Evolutionary conservation across 148 eudicot species (phyloP).

Genomic region (Cornus suecica): DNA sequence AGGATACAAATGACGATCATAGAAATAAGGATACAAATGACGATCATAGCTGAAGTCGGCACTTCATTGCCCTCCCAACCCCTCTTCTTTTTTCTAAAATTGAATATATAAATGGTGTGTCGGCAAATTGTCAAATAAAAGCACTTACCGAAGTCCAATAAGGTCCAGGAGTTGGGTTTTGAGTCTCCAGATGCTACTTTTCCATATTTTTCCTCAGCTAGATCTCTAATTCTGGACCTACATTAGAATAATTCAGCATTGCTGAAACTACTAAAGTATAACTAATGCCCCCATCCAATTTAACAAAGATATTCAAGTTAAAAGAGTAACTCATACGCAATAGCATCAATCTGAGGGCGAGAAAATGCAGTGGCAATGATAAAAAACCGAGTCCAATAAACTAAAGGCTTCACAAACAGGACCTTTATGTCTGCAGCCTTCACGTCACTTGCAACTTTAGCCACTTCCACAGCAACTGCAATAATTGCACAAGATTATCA

Average conservation of each 20-base stretch:
- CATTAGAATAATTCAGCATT: slow-evolving; percentile 10
- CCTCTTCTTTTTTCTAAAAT: not conserved
- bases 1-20: not conserved
- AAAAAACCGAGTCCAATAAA: slow-evolving; percentile 95
- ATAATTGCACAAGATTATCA: slow-evolving; percentile 17
- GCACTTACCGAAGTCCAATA: slow-evolving; percentile 83
- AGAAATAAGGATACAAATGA: too few relatives aligned
- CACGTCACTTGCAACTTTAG: slow-evolving; percentile 90
- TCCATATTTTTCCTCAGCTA: slow-evolving; percentile 76
- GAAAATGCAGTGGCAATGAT: slow-evolving; percentile 95
- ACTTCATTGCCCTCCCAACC: too few relatives aligned
- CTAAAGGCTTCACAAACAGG: slow-evolving; percentile 94
- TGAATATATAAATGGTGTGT: not conserved
- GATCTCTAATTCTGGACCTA: slow-evolving; percentile 75
- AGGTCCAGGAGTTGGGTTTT: slow-evolving; percentile 94
- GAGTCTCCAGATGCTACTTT: slow-evolving; percentile 69
- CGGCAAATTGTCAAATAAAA: not conserved
- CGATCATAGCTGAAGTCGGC: not conserved
- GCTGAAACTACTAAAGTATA: not conserved
- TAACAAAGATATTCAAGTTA: not conserved
- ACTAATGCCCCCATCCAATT: not conserved
- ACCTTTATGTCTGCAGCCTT: slow-evolving; percentile 89
- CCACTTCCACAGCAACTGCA: slow-evolving; percentile 92
- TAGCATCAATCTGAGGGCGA: slow-evolving; percentile 86
- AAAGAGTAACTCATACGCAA: slow-evolving; percentile 44